A percentile compares a stretch with the other conserved stretches of the same genome.
These are phyloP conservation scores for Podila epicladia DNA, from an alignment of 192 early-diverging fungal genomes.

Conservation along the genomic window DNA sequence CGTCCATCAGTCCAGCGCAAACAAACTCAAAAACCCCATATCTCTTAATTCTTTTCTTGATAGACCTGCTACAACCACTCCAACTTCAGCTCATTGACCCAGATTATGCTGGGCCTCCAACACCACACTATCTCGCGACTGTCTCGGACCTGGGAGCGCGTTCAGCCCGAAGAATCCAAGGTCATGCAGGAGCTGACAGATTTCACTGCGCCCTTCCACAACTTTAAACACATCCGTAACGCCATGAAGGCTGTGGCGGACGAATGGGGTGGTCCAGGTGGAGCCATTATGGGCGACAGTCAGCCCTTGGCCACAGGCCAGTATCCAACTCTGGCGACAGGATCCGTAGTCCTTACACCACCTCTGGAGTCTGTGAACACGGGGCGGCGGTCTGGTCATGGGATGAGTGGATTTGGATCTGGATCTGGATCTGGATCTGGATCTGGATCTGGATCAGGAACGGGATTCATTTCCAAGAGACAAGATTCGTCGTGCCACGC, in stretches of 20 bases:
- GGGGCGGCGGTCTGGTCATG: too few species aligned
- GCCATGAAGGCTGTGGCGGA: slow-evolving; percentile 63
- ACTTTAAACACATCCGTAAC: slow-evolving; percentile 67
- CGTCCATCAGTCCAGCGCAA: not conserved
- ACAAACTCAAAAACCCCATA: not conserved
- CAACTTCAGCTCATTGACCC: slow-evolving; percentile 70
- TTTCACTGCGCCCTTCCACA: slow-evolving; percentile 63
- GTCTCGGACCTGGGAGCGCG: slow-evolving; percentile 62
- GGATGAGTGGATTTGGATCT: too few species aligned
- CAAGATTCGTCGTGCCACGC: too few species aligned
- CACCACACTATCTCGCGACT: slow-evolving; percentile 63
- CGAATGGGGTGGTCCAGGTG: slow-evolving; percentile 53
- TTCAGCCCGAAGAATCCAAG: slow-evolving; percentile 51
- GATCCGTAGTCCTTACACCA: too few species aligned
- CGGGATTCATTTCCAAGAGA: too few species aligned
- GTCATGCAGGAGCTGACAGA: slow-evolving; percentile 58
- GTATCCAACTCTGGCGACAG: too few species aligned
- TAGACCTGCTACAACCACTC: slow-evolving; percentile 66
- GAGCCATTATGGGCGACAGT: too few species aligned
- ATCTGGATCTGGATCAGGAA: too few species aligned
- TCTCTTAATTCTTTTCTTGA: not conserved
- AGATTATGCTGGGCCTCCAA: slow-evolving; percentile 67
- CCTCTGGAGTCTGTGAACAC: too few species aligned
- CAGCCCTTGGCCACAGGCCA: too few species aligned
- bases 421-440: too few species aligned